Base-by-base conservation (phyloP, 345 rosid genomes). In the Gossypium sturtianum region DNA sequence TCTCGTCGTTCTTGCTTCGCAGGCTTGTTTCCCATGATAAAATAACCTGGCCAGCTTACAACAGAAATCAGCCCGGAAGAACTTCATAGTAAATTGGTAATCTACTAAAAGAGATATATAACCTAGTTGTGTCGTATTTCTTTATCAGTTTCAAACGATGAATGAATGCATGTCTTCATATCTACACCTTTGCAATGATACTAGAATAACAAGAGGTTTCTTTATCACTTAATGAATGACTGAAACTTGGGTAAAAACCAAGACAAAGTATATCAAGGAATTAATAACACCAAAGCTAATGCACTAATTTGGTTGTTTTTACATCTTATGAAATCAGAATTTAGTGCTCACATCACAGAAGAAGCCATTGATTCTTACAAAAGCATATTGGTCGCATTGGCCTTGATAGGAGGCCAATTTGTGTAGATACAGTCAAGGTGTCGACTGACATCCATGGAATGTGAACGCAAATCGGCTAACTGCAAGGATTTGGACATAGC, bases 21-120 rank as follows among this genome's bases (percentile, higher is more conserved):
- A 34, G 86, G 92, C 75, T 89, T 89, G 83, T 87, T 91, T 66
- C 98, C 94, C 98, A 91, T 91, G 74, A 56, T 71, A 23, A 61
- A 48, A 22, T 2, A 16, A 74, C 73, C 83, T 73, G n/a, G 1
- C 48, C 49, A 74, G 66, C 77, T 71, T 79, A 58, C 54, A 66
- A 48, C 2, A 71, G 51, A 20, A 17, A 48, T 25, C 57, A 67
- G 57, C 13, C 19, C 15, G 43, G 23, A 67, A 52, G 9, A 70
- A 52, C 60, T 70, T 29, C 27, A 57, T 11, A 57, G 61, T 20
- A 22, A 57, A 57, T 9, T 57, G 9, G 9, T 19, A 45, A 12
- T 44, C 53, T 22, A 45, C 1, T 63, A 12, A 48, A 48, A 13
- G 57, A 67, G 47, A 64, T 11, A 41, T 64, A 9, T 45, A 48